These are phyloP conservation scores for Monosporascus sp. DNA, from an alignment of 2,329 filamentous ascomycete species.

Conservation along the genomic window DNA sequence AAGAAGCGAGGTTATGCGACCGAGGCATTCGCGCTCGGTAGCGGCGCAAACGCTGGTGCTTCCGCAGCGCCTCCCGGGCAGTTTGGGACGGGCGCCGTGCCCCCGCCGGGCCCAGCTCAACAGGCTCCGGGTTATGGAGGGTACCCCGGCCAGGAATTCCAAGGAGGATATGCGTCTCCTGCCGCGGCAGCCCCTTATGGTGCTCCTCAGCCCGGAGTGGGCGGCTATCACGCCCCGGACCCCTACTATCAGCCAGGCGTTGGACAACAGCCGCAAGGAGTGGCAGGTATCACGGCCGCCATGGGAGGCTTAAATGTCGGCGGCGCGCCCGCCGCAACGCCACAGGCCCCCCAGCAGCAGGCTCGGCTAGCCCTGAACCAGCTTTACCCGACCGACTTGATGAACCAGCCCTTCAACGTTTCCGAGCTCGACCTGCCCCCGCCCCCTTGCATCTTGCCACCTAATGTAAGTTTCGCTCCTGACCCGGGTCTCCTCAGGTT, in stretches of 20 bases:
- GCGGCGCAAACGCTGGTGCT: slow-evolving; percentile 72
- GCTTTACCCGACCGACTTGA: slow-evolving; percentile 84
- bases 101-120: slow-evolving; percentile 32
- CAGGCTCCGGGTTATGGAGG: slow-evolving; percentile 50
- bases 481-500: neutral
- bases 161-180: slow-evolving; percentile 26
- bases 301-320: slow-evolving; percentile 84
- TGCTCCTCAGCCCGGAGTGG: slow-evolving; percentile 41
- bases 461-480: slow-evolving; percentile 64
- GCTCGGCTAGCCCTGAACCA: slow-evolving; percentile 66
- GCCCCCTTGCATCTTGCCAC: slow-evolving; percentile 82
- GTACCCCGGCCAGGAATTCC: slow-evolving; percentile 45
- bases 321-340: slow-evolving; percentile 45
- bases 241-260: slow-evolving; percentile 58
- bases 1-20: slow-evolving; percentile 96
- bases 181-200: slow-evolving; percentile 31
- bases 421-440: slow-evolving; percentile 87
- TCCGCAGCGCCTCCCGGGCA: slow-evolving; percentile 34
- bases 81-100: slow-evolving; percentile 30
- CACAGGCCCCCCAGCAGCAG: slow-evolving; percentile 43
- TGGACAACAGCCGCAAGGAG: slow-evolving; percentile 39
- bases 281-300: slow-evolving; percentile 74
- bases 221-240: slow-evolving; percentile 63
- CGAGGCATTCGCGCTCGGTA: slow-evolving; percentile 88
- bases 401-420: slow-evolving; percentile 91